Evolutionary conservation across 169 alveolate genomes (phyloP), one percentile per base, ranked within the genome.

Genomic region (Plasmodium coatneyi): DNA sequence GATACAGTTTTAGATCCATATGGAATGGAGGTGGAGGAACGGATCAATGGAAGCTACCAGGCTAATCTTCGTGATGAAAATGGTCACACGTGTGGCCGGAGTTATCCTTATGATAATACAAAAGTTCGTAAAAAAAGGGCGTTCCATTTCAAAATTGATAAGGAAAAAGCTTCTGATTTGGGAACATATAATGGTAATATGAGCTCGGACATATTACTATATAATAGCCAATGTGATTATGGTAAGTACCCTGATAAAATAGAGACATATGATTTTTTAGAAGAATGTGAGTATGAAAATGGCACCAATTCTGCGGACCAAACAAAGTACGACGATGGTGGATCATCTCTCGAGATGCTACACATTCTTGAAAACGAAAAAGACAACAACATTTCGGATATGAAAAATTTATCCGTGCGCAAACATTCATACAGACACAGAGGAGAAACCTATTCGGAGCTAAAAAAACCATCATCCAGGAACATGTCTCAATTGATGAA

Each of bases 401-500:
- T 32, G 16, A 34, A 66, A 39, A 56, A 34, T n/a, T 34, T 34
- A 22, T 14, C 36, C 43, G 22, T 60, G 76, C 56, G 36, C 34
- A 49, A 41, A 34, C 72, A 19, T 43, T 19, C 30, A 9, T 19
- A 60, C 30, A 83, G 72, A 36, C 14, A 70, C 49, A 39, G 41
- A 36, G 71, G 74, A 66, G 89, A 89, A 89, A 56, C 9, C 12
- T 39, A 19, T 10, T 30, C 43, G 10, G 19, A 79, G 6, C 83
- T n/a, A 79, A 78, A 56, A 16, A 54, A 43, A 19, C 1, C 30
- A 56, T 52, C 46, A 36, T 34, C 76, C 12, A 79, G 71, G 79
- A 60, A 36, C 71, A 66, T n/a, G 36, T 66, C 71, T 78, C 56
- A 60, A 30, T 89, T 89, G 81, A 89, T 79, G 82, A 60, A 89